Conservation (phyloP, 2,329 filamentous ascomycete species). For the Grosmannia huntii region DNA sequence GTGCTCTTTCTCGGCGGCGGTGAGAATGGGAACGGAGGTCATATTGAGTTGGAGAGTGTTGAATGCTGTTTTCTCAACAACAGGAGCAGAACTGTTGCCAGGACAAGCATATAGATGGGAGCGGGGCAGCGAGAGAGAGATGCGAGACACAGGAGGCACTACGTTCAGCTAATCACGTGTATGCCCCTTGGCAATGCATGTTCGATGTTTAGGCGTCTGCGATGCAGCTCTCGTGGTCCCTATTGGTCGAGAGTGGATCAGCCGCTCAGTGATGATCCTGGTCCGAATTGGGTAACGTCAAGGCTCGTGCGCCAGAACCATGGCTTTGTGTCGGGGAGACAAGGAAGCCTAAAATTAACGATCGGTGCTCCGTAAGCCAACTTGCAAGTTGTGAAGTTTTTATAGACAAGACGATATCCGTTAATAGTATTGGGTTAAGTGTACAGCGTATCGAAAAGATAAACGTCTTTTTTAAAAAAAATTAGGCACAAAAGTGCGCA, state of each 20-base stretch:
- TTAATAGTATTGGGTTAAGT: too few species aligned
- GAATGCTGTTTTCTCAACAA: neutral
- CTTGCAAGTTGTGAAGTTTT: neutral
- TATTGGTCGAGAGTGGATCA: neutral
- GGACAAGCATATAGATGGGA: neutral
- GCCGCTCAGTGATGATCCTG: neutral
- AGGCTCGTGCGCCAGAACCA: neutral
- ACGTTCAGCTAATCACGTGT: neutral
- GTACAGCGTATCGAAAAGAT: too few species aligned
- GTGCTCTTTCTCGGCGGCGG: constrained; percentile 26
- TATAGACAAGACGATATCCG: too few species aligned
- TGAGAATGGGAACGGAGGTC: constrained; percentile 16
- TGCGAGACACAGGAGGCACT: neutral
- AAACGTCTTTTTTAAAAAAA: too few species aligned
- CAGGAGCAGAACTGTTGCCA: neutral
- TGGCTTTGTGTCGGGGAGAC: too few species aligned
- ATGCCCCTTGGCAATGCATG: neutral
- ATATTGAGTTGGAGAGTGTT: neutral
- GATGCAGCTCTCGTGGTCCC: neutral
- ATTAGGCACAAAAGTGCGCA: neutral
- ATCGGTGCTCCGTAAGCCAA: too few species aligned
- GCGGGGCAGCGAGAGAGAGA: neutral
- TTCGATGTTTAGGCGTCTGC: neutral
- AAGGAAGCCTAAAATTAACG: neutral
- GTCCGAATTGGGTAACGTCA: neutral